Conservation (phyloP, 2,329 filamentous ascomycete genomes). For the Fusarium neocosmosporiellum region DNA sequence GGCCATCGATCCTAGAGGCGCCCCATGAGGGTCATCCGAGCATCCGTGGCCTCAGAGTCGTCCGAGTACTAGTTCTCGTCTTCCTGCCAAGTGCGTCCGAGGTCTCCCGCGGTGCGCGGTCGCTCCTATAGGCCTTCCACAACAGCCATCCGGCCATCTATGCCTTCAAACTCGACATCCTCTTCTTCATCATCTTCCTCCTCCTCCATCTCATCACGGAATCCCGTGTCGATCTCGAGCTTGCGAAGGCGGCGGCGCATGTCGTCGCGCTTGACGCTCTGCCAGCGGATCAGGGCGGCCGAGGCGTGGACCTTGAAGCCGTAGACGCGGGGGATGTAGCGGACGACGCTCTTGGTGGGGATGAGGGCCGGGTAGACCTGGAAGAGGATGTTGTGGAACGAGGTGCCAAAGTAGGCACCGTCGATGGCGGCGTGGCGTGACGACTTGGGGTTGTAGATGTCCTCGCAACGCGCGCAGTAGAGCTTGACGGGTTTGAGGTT, state of each 20-base stretch:
- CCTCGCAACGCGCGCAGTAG: slow-evolving; percentile 97
- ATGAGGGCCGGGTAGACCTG: slow-evolving; percentile 95
- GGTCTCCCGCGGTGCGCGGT: neutral
- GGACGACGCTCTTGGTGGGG: slow-evolving; percentile 84
- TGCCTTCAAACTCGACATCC: slow-evolving; percentile 55
- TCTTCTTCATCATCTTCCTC: slow-evolving; percentile 73
- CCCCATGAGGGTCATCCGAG: neutral
- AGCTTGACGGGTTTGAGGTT: slow-evolving; percentile 93
- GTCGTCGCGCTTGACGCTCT: slow-evolving; percentile 81
- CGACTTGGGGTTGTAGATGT: slow-evolving; percentile 98
- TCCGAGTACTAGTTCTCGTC: neutral
- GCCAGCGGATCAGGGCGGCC: slow-evolving; percentile 91
- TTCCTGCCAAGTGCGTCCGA: neutral
- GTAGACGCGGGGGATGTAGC: slow-evolving; percentile 91
- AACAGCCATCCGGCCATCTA: slow-evolving; percentile 46
- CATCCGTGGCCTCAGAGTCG: neutral
- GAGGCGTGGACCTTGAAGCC: slow-evolving; percentile 95
- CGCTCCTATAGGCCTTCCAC: slow-evolving; percentile 41
- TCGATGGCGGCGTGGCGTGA: slow-evolving; percentile 95
- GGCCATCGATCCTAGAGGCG: neutral
- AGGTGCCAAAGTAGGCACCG: slow-evolving; percentile 97
- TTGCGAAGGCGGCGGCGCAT: slow-evolving; percentile 81
- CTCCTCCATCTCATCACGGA: slow-evolving; percentile 75
- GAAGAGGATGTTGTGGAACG: slow-evolving; percentile 99
- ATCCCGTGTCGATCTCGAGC: slow-evolving; percentile 81